phyloP scores from a whole-genome alignment of 257 asterid species.

The Nemophila menziesii region DNA sequence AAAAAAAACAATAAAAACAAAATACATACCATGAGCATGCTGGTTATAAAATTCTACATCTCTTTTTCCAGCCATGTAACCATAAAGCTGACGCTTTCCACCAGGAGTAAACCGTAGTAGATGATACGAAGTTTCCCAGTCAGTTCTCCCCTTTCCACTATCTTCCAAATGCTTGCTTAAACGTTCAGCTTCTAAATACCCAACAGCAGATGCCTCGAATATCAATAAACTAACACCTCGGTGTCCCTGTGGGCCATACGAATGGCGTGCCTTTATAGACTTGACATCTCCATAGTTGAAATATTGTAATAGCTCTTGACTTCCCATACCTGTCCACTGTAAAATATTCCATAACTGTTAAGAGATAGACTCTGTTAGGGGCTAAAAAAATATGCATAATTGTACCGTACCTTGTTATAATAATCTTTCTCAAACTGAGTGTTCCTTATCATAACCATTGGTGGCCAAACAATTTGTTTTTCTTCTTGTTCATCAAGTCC shows the following conservation, averaged over 20 bases:
- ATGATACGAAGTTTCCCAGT: constrained; percentile 32
- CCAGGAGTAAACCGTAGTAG: constrained; percentile 23
- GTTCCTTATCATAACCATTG: constrained; percentile 17
- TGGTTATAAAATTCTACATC: constrained; percentile 24
- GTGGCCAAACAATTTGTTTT: constrained; percentile 22
- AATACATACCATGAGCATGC: constrained; percentile 21
- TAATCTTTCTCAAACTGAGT: constrained; percentile 15
- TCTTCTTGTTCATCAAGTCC: constrained; percentile 1
- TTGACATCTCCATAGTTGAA: constrained; percentile 28
- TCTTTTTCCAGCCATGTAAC: constrained; percentile 25
- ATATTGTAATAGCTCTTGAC: constrained; percentile 36
- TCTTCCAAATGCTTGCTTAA: constrained; percentile 38
- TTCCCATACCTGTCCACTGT: constrained; percentile 74
- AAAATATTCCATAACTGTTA: constrained; percentile 3
- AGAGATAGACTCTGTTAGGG: not conserved
- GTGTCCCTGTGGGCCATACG: constrained; percentile 66
- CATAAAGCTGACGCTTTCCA: constrained; percentile 33
- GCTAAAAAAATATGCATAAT: not conserved
- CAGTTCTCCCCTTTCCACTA: constrained; percentile 28
- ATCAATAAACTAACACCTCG: constrained; percentile 40
- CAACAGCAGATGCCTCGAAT: constrained; percentile 46
- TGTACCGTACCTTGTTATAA: constrained; percentile 16
- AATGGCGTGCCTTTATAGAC: constrained; percentile 29
- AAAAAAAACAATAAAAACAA: too few relatives aligned
- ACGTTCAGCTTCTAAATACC: constrained; percentile 49